A percentile compares a stretch with the other conserved stretches of the same genome.
phyloP scores from a whole-genome alignment of 257 asterid genomes.

The Cruciata laevipes region DNA sequence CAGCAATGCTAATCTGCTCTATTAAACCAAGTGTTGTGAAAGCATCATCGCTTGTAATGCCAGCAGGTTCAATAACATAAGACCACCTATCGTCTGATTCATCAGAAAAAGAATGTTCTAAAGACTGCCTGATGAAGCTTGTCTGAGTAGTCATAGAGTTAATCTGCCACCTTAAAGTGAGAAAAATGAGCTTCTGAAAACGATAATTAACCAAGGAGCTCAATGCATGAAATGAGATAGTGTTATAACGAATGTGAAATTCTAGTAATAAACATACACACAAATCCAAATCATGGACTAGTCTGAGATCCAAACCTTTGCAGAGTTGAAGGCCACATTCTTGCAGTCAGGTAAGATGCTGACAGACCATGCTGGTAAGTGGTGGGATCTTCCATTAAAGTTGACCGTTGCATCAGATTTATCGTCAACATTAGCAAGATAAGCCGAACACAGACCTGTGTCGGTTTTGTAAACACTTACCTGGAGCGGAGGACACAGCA shows the following conservation, averaged over 20 bases:
- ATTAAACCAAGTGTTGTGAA: conserved; percentile 45
- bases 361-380: conserved; percentile 81
- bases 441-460: conserved; percentile 70
- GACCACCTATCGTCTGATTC: conserved; percentile 54
- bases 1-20: conserved; percentile 82
- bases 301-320: conserved; percentile 43
- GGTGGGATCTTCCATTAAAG: conserved; percentile 60
- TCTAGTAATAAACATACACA: too few relatives aligned
- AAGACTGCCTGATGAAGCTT: conserved; percentile 41
- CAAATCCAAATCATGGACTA: background rate
- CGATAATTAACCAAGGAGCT: too few relatives aligned
- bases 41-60: conserved; percentile 64
- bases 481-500: conserved; percentile 27
- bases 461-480: conserved; percentile 57
- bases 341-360: conserved; percentile 91
- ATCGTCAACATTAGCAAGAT: conserved; percentile 58
- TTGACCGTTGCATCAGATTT: conserved; percentile 54
- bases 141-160: conserved; percentile 50
- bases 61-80: conserved; percentile 75
- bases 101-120: conserved; percentile 40
- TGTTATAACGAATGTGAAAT: background rate
- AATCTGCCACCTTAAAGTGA: conserved; percentile 41
- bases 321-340: conserved; percentile 63
- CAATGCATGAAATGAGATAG: background rate
- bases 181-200: background rate